These are phyloP conservation scores for Xylaria sp. DNA, from an alignment of 495 filamentous ascomycete genomes.

Conservation along the genomic window DNA sequence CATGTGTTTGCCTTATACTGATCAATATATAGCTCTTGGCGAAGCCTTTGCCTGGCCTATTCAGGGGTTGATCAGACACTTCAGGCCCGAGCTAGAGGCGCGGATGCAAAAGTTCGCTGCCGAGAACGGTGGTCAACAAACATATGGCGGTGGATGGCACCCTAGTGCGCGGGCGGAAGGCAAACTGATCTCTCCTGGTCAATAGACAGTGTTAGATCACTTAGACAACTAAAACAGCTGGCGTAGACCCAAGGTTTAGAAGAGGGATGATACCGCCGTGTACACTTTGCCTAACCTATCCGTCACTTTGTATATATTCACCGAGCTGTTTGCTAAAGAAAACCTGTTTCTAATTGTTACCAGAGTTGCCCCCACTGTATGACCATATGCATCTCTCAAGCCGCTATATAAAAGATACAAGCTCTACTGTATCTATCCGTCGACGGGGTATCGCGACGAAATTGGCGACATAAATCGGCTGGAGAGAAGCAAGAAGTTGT, in stretches of 20 bases:
- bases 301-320: conserved; percentile 28
- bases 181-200: conserved; percentile 85
- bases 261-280: conserved; percentile 25
- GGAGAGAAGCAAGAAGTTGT: neutral
- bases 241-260: conserved; percentile 24
- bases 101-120: conserved; percentile 79
- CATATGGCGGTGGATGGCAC: conserved; percentile 85
- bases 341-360: neutral
- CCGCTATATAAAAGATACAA: neutral
- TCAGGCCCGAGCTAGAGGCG: conserved; percentile 91
- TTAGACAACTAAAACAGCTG: conserved; percentile 18
- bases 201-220: conserved; percentile 54
- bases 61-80: conserved; percentile 97
- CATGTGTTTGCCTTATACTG: conserved; percentile 18
- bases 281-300: conserved; percentile 25
- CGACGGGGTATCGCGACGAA: neutral
- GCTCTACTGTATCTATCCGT: neutral
- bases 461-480: neutral
- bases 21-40: conserved; percentile 68
- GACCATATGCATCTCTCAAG: neutral
- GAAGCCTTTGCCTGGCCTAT: conserved; percentile 99
- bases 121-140: conserved; percentile 66
- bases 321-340: conserved; percentile 10
- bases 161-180: conserved; percentile 78
- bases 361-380: neutral